Base-by-base conservation (phyloP, 1,284 basidiomycete species). In the Phaffia rhodozyma region DNA sequence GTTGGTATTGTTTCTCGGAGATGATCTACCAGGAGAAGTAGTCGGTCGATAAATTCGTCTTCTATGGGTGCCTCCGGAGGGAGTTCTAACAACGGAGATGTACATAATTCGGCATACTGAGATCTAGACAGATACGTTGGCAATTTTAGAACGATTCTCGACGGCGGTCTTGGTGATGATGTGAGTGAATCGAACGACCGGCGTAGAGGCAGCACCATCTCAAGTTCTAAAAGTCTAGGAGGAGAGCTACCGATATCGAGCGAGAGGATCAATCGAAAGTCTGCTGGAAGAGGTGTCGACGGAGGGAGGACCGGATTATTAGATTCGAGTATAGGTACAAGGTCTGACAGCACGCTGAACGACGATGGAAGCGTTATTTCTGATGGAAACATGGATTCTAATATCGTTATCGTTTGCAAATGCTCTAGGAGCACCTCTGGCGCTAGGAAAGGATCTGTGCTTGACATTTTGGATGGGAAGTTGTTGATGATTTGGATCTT, bases 361-460 rank as follows among this genome's bases (percentile, higher is more conserved):
- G 30, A 1, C 62, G 16, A 70, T 67, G 1, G 60, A 60, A 25
- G 68, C 56, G 38, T 51, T 50, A 32, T 73, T 64, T 32, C 53
- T 57, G 13, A 74, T 2, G 74, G 73, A 61, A 72, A 75, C 74
- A 75, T 75, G 23, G 73, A 70, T 25, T 70, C 66, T 11, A 76
- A 68, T 23, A 75, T 66, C 60, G 70, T 66, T 57, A 75, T 67
- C 11, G 70, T 71, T 38, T 63, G 60, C 43, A 69, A 57, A 16
- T 66, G 51, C 9, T 65, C 63, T 16, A 52, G 29, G 5, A 63
- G 55, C 6, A 56, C 29, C 29, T 62, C 61, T 4, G 34, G 25
- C 5, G 53, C 38, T 30, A 54, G 5, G 18, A 48, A 32, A 5
- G 30, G 38, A 43, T 43, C 38, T 2, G 13, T 2, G 13, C 2